These are phyloP conservation scores for Crithidia sp. DNA, from an alignment of 208 protist genomes.

Conservation along the genomic window DNA sequence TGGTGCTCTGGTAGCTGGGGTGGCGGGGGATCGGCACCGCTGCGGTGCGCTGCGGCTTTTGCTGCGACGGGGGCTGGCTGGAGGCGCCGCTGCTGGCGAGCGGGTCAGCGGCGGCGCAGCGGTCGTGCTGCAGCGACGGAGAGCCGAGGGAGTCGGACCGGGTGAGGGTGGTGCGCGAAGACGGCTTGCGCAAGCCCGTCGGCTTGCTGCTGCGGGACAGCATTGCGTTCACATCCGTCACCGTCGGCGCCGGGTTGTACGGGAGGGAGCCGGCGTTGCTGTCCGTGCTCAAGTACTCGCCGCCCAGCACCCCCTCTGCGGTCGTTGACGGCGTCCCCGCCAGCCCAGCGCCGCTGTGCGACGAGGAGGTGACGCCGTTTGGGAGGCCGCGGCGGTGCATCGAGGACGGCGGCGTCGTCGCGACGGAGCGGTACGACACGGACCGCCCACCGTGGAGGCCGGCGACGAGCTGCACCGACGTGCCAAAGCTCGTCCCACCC, in stretches of 20 bases:
- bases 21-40: neutral
- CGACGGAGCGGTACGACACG: slow-evolving; percentile 5
- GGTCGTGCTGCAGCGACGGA: neutral
- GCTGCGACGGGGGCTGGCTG: neutral
- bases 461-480: neutral
- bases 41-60: slow-evolving; percentile 5
- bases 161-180: neutral
- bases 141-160: slow-evolving; percentile 6
- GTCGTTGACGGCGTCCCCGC: slow-evolving; percentile 7
- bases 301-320: neutral
- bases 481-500: neutral
- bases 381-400: neutral
- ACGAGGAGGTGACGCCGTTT: neutral
- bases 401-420: neutral
- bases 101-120: neutral
- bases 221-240: slow-evolving; percentile 12
- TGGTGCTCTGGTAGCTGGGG: neutral
- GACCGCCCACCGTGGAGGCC: slow-evolving; percentile 1
- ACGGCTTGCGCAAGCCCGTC: neutral
- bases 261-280: slow-evolving; percentile 30
- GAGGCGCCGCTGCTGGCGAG: slow-evolving; percentile 6
- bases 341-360: neutral
- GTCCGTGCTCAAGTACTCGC: neutral
- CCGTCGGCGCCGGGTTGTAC: slow-evolving; percentile 18
- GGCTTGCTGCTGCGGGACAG: neutral